These are phyloP conservation scores for Keithomyces neogunnii DNA, from an alignment of 2,329 filamentous ascomycete genomes.

Conservation along the genomic window DNA sequence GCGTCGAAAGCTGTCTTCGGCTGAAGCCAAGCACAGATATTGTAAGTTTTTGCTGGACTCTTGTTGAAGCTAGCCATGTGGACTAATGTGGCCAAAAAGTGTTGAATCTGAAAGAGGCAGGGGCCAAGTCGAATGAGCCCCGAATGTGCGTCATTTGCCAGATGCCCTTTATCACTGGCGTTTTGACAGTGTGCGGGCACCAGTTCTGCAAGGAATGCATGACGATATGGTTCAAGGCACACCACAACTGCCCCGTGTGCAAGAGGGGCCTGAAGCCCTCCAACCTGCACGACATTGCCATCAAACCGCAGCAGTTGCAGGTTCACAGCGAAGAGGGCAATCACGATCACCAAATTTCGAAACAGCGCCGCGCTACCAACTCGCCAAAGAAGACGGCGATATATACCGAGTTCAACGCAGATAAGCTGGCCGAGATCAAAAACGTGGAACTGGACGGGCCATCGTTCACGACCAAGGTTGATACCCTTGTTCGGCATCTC, in stretches of 20 bases:
- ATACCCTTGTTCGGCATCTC: conserved; percentile 72
- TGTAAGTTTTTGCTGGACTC: conserved; percentile 27
- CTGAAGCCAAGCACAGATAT: conserved; percentile 71
- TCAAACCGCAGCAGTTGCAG: conserved; percentile 67
- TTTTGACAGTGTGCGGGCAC: conserved; percentile 82
- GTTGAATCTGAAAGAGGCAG: conserved; percentile 44
- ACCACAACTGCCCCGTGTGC: conserved; percentile 77
- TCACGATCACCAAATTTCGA: conserved; percentile 3
- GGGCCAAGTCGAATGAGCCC: conserved; percentile 53
- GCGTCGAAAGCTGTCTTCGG: conserved; percentile 49
- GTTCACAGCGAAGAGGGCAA: conserved; percentile 39
- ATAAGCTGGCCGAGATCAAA: conserved; percentile 71
- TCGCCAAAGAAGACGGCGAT: conserved; percentile 41
- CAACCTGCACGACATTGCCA: conserved; percentile 77
- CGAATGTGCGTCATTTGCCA: conserved; percentile 84
- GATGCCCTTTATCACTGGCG: conserved; percentile 64
- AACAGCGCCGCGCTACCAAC: conserved; percentile 11
- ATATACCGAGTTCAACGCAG: conserved; percentile 67
- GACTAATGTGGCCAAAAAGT: conserved; percentile 26
- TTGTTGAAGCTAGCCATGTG: background rate
- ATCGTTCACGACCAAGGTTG: conserved; percentile 85
- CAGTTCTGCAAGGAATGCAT: conserved; percentile 89
- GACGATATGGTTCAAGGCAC: conserved; percentile 63
- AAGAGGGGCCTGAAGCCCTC: conserved; percentile 56
- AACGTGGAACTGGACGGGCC: conserved; percentile 63